Conservation (phyloP, 495 filamentous ascomycete genomes). For the Usnea hakonensis region DNA sequence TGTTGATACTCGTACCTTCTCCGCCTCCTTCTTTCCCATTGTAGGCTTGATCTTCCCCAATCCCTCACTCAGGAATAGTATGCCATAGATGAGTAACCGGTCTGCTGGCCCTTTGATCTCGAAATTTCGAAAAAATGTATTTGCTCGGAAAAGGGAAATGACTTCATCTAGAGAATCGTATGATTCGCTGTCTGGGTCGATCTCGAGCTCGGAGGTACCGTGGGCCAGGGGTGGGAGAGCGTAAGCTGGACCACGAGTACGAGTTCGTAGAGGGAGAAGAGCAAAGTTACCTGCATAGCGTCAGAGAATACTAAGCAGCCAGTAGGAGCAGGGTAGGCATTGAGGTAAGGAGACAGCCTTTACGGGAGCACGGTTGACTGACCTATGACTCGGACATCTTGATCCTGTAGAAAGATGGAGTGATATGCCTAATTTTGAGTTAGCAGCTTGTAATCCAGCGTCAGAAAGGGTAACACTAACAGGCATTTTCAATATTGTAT, state of each 20-base stretch:
- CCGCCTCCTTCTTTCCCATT: constrained; percentile 52
- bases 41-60: constrained; percentile 72
- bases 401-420: constrained; percentile 83
- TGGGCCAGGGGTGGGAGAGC: constrained; percentile 67
- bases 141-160: constrained; percentile 87
- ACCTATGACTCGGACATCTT: constrained; percentile 60
- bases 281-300: constrained; percentile 73
- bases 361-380: constrained; percentile 26
- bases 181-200: constrained; percentile 75
- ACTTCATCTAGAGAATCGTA: constrained; percentile 96
- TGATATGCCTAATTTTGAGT: constrained; percentile 65
- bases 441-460: neutral
- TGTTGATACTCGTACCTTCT: constrained; percentile 41
- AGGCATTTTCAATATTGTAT: constrained; percentile 39
- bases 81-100: constrained; percentile 91
- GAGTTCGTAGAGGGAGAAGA: constrained; percentile 85
- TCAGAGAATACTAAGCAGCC: neutral
- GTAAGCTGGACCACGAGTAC: constrained; percentile 85
- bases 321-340: neutral
- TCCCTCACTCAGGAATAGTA: constrained; percentile 84
- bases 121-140: constrained; percentile 98
- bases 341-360: constrained; percentile 17
- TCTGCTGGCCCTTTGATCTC: constrained; percentile 97
- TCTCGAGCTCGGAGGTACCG: constrained; percentile 56
- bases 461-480: constrained; percentile 29